Evolutionary conservation across 2,329 filamentous ascomycete species (phyloP), one percentile per base, ranked within the genome.

Genomic region (Fusarium newnesense): DNA sequence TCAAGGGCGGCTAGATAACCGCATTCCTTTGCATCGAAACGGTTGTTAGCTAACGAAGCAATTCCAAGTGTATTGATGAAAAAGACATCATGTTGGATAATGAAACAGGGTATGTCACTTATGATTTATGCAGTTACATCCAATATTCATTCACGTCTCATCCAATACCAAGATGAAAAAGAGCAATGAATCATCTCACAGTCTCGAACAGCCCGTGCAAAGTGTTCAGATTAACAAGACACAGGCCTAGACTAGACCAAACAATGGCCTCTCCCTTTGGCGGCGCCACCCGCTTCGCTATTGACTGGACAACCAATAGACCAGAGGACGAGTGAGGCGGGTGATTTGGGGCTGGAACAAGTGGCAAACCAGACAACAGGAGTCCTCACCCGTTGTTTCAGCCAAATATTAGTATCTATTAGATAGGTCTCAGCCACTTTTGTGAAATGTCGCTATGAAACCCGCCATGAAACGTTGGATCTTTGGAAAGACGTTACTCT

Each of bases 231-330:
- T 30, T 21, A 52, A 11, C 32, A n/a, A 34, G 58, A 46, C 59
- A 46, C 21, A n/a, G n/a, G 57, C 11, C 24, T 40, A 26, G 28
- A 39, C n/a, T 36, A 64, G 49, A 32, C 52, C 43, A 66, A 59
- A 53, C 62, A 60, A 53, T 53, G 40, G 37, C 32, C 30, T 60
- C 34, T 44, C 7, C 50, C 12, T n/a, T n/a, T 60, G 64, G 46
- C 46, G 64, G 64, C 46, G 62, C 62, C 64, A 60, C 53, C 64
- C 64, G 64, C 64, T 60, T 67, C 39, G 7, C 34, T 40, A 47
- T 53, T 49, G 46, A 67, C 32, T 53, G 16, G 62, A 52, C 42
- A 40, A 42, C 53, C 53, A 54, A 57, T 53, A 26, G 43, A n/a
- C 19, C 11, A 37, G 16, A 9, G 26, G 28, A 28, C 30, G n/a